Conservation (phyloP, 2,329 filamentous ascomycete species). For the Pseudofabraea citricarpa region DNA sequence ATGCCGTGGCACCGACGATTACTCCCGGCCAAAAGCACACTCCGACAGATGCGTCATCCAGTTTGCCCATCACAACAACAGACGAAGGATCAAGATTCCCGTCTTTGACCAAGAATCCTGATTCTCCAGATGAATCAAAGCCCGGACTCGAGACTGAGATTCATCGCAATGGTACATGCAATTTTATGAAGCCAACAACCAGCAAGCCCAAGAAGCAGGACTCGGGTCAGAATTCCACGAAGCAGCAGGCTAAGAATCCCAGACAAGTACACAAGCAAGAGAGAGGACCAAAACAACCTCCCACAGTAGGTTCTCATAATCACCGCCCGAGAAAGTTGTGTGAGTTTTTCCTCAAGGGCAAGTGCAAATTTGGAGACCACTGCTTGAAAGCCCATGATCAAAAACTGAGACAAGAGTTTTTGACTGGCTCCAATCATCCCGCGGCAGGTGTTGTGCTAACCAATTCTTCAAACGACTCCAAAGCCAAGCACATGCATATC, state of each 20-base stretch:
- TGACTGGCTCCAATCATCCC: no score
- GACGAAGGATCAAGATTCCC: no score
- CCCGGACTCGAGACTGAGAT: no score
- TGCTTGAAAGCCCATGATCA: neutral
- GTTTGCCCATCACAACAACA: no score
- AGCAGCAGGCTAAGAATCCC: neutral
- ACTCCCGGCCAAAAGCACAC: neutral
- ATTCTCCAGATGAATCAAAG: no score
- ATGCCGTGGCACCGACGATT: neutral
- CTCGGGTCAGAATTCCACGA: neutral
- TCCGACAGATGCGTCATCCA: no score
- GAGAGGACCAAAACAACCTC: neutral
- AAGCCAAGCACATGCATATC: neutral
- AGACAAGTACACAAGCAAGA: neutral
- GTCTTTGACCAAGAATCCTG: no score
- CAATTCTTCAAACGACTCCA: neutral
- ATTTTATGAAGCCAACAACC: neutral
- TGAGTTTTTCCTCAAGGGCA: neutral
- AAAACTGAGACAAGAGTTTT: neutral
- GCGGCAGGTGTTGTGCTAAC: neutral
- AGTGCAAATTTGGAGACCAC: neutral
- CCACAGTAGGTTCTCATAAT: no score
- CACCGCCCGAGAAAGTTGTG: no score
- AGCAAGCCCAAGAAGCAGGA: neutral
- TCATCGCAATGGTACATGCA: no score